Evolutionary conservation across 192 early-diverging fungal species (phyloP), one percentile per base, ranked within the genome.

Genomic region (Entomortierella lignicola): DNA sequence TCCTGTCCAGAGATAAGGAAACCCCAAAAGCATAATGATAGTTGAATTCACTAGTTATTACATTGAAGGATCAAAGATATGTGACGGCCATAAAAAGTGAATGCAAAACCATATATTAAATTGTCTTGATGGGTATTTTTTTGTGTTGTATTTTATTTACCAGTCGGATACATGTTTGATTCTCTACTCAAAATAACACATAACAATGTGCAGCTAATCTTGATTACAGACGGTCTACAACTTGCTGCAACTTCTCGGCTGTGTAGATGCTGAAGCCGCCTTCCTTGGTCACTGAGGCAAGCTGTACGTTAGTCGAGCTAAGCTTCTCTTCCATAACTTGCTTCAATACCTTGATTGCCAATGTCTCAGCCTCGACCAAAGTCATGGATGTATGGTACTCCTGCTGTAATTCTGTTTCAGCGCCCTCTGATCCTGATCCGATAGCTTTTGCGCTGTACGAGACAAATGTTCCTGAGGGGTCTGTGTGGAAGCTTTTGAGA

Each of bases 251-350:
- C 79, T 97, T 93, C 7, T 90, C 89, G 71, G 93, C 90, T 17
- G 85, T 71, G 82, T 94, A 91, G 62, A 98, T 92, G 52, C 83
- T 87, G 86, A 93, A 99, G 26, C 95, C 93, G 0, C 83, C 69
- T 51, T 91, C 84, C 32, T 86, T 72, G 31, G 96, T 97, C 10
- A 99, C 93, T 42, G 93, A 89, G 4, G 96, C 96, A 31, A 99
- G 77, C 85, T 99, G 93, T 12, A 99, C 96, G 82, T 99, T 99
- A 13, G 91, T 91, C 63, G 92, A 91, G 82, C 90, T 97, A 41
- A 99, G 88, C 85, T 99, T 99, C 85, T 99, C 98, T 82, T 99
- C 98, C 97, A 99, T 99, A 23, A 99, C 98, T 74, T 96, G 92
- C 89, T 99, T 99, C 41, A 99, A 85, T 20, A 98, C 94, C 88